These are phyloP conservation scores for Kodamaea neixiangensis DNA, from an alignment of 805 yeast genomes.

Conservation along the genomic window DNA sequence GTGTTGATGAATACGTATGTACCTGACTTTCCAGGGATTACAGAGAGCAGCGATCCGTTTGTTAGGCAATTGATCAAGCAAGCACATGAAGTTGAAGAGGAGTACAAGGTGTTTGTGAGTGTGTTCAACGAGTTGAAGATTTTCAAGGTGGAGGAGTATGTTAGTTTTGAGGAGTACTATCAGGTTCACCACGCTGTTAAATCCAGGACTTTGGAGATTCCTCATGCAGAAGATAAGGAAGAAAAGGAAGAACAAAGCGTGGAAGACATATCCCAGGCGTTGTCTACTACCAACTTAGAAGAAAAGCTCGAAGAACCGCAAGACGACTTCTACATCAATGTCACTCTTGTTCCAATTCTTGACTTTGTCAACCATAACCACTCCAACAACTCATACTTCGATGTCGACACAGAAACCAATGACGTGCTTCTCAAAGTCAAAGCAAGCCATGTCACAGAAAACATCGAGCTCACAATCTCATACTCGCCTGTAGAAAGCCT, in stretches of 20 bases:
- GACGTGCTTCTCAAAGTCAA: slow-evolving; percentile 43
- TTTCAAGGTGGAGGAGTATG: slow-evolving; percentile 15
- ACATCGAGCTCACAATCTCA: slow-evolving; percentile 26
- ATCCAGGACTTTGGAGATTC: slow-evolving; percentile 68
- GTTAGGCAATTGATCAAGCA: slow-evolving; percentile 7
- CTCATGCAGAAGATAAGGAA: slow-evolving; percentile 32
- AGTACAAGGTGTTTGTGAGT: slow-evolving; percentile 14
- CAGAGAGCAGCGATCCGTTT: slow-evolving; percentile 13
- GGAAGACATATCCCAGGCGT: background rate
- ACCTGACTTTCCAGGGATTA: slow-evolving; percentile 17
- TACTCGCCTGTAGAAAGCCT: slow-evolving; percentile 26
- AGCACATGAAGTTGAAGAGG: slow-evolving; percentile 10
- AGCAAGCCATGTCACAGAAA: background rate
- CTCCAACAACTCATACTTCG: slow-evolving; percentile 57
- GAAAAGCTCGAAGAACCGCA: background rate
- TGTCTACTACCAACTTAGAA: background rate
- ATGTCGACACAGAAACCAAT: slow-evolving; percentile 47
- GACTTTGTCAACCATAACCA: slow-evolving; percentile 68
- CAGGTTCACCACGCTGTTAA: slow-evolving; percentile 49
- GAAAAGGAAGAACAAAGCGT: background rate
- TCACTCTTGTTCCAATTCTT: slow-evolving; percentile 63
- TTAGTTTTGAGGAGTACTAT: slow-evolving; percentile 23
- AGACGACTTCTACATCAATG: slow-evolving; percentile 48
- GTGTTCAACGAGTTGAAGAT: slow-evolving; percentile 11
- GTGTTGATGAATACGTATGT: slow-evolving; percentile 31